Conservation (phyloP, 768 basidiomycete genomes). For the Rhizopogon vinicolor region DNA sequence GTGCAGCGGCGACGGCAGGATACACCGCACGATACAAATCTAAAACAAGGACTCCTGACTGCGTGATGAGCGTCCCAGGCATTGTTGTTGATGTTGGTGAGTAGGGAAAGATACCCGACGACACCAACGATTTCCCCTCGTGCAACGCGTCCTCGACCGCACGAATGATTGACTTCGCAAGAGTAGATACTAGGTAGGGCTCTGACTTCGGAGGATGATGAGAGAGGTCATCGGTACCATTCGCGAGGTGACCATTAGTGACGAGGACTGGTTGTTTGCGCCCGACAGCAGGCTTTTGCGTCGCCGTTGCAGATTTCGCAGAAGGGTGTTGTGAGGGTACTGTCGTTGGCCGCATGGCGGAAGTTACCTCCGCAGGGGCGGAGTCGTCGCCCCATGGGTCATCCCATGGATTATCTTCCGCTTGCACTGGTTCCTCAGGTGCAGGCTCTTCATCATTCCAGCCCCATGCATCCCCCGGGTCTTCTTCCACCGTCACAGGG, state of each 20-base stretch:
- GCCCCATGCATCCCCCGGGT: slow-evolving; percentile 67
- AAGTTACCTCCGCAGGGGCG: slow-evolving; percentile 19
- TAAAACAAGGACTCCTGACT: slow-evolving; percentile 60
- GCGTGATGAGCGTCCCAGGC: slow-evolving; percentile 53
- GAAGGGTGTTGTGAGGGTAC: slow-evolving; percentile 29
- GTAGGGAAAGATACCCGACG: slow-evolving; percentile 48
- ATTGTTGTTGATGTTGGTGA: slow-evolving; percentile 23
- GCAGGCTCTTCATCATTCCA: slow-evolving; percentile 55
- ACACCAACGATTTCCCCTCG: slow-evolving; percentile 63
- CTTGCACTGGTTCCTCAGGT: slow-evolving; percentile 23
- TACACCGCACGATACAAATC: slow-evolving; percentile 80
- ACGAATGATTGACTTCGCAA: slow-evolving; percentile 47
- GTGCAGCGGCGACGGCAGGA: slow-evolving; percentile 52
- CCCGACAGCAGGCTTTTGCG: slow-evolving; percentile 10
- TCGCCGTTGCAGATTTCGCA: slow-evolving; percentile 33
- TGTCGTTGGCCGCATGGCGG: slow-evolving; percentile 25
- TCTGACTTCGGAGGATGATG: slow-evolving; percentile 32
- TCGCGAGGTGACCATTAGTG: slow-evolving; percentile 17
- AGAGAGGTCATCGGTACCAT: slow-evolving; percentile 10
- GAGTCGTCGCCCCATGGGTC: slow-evolving; percentile 61
- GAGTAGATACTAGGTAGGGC: slow-evolving; percentile 54
- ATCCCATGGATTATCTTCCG: slow-evolving; percentile 53
- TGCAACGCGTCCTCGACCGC: slow-evolving; percentile 58
- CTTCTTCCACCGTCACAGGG: slow-evolving; percentile 17
- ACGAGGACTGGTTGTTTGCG: background rate